Percentiles rank a stretch among this genome's conserved stretches.
phyloP scores from a whole-genome alignment of 2,329 filamentous ascomycete genomes.

The Grosmannia clavigera region DNA sequence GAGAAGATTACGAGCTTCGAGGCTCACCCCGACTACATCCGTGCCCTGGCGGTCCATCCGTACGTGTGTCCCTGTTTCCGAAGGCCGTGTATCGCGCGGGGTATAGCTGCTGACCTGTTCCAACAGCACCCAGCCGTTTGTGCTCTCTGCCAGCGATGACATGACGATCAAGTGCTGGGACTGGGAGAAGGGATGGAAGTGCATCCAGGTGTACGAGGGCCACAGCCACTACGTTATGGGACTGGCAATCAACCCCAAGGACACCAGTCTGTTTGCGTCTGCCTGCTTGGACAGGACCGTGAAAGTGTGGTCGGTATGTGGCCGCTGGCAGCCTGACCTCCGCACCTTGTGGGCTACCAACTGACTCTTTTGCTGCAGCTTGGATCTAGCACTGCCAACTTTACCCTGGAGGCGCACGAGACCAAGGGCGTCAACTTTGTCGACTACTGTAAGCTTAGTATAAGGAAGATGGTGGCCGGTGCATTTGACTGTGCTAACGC shows the following conservation, averaged over 20 bases:
- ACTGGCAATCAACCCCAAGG: conserved; percentile 92
- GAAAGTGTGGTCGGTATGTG: conserved; percentile 35
- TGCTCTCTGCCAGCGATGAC: conserved; percentile 92
- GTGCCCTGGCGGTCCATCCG: conserved; percentile 89
- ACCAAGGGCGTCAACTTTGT: conserved; percentile 97
- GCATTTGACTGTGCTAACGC: too few relatives aligned
- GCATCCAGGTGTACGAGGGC: conserved; percentile 85
- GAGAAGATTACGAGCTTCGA: conserved; percentile 98
- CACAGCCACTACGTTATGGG: conserved; percentile 94
- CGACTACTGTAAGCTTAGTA: conserved; percentile 48
- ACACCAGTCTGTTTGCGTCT: conserved; percentile 82
- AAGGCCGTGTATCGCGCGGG: neutral
- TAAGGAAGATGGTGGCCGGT: too few relatives aligned
- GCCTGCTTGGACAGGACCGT: conserved; percentile 94
- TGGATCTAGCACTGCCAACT: conserved; percentile 86
- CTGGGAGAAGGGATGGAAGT: conserved; percentile 98
- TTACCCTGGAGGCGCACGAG: conserved; percentile 93
- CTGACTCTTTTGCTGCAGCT: conserved; percentile 35
- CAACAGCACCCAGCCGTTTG: conserved; percentile 65
- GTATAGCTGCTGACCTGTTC: neutral
- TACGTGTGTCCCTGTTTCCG: neutral
- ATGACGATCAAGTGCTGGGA: conserved; percentile 99
- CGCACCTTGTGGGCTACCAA: neutral
- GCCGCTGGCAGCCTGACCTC: too few relatives aligned
- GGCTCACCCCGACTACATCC: conserved; percentile 96